These are phyloP conservation scores for Epichloe brachyelytri DNA, from an alignment of 2,329 filamentous ascomycete genomes.

Conservation along the genomic window DNA sequence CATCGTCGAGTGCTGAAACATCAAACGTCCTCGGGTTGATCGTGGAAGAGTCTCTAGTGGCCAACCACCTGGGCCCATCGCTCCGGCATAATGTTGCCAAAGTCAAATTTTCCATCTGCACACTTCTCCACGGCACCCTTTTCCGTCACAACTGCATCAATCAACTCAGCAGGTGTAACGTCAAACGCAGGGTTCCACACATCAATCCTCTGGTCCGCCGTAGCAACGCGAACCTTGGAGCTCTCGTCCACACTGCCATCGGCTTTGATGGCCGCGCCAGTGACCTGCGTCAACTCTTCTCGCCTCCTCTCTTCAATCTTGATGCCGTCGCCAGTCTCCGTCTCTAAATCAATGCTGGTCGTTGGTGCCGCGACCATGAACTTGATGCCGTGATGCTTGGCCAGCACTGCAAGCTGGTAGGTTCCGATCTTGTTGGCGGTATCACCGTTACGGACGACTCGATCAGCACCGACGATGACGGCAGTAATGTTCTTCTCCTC, in stretches of 20 bases:
- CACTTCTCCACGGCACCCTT: slow-evolving; percentile 75
- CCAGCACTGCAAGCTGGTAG: slow-evolving; percentile 83
- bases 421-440: slow-evolving; percentile 99
- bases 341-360: slow-evolving; percentile 82
- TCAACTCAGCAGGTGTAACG: slow-evolving; percentile 76
- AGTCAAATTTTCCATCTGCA: slow-evolving; percentile 55
- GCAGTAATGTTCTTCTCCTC: slow-evolving; percentile 59
- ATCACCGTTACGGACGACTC: slow-evolving; percentile 91
- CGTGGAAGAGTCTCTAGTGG: not conserved
- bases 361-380: slow-evolving; percentile 92
- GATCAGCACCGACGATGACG: slow-evolving; percentile 87
- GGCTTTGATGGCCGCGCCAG: slow-evolving; percentile 55
- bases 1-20: not conserved
- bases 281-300: slow-evolving; percentile 74
- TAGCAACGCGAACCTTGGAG: slow-evolving; percentile 59
- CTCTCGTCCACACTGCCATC: slow-evolving; percentile 51
- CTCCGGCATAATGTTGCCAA: slow-evolving; percentile 42
- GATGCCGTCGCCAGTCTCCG: slow-evolving; percentile 65
- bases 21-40: not conserved
- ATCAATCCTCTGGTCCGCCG: slow-evolving; percentile 62
- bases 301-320: slow-evolving; percentile 78
- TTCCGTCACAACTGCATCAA: slow-evolving; percentile 92
- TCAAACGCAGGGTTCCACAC: slow-evolving; percentile 99
- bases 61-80: slow-evolving; percentile 30
- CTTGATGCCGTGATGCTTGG: slow-evolving; percentile 75